phyloP scores from a whole-genome alignment of 768 basidiomycete genomes.

The Lactifluus volemus region DNA sequence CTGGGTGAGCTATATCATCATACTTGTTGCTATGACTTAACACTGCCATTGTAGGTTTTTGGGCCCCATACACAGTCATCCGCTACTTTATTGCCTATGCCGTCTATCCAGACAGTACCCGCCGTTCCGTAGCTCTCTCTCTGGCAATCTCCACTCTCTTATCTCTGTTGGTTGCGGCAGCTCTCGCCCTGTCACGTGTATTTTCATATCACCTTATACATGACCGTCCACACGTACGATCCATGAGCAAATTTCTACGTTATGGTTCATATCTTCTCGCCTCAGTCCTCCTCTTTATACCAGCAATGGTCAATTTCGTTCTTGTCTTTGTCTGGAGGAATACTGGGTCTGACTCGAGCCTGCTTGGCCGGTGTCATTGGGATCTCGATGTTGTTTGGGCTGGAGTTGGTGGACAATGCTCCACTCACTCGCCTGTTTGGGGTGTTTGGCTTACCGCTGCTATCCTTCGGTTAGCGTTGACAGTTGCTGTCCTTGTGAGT shows the following conservation, averaged over 20 bases:
- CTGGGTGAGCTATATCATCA: constrained; percentile 28
- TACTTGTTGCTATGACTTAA: not conserved
- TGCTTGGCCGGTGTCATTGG: constrained; percentile 44
- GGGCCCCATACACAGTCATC: constrained; percentile 52
- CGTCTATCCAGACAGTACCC: constrained; percentile 31
- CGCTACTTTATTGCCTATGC: constrained; percentile 59
- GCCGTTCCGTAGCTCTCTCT: constrained; percentile 37
- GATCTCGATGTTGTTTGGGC: constrained; percentile 66
- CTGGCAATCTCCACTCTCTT: constrained; percentile 41
- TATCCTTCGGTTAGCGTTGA: constrained; percentile 44
- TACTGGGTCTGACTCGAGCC: constrained; percentile 31
- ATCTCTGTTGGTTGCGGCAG: constrained; percentile 23
- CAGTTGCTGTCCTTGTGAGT: constrained; percentile 46
- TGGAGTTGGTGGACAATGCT: constrained; percentile 26
- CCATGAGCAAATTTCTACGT: constrained; percentile 26
- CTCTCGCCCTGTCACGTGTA: constrained; percentile 26
- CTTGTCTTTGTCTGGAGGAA: constrained; percentile 47
- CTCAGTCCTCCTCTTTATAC: constrained; percentile 37
- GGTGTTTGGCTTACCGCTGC: constrained; percentile 48
- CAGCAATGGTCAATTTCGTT: constrained; percentile 47
- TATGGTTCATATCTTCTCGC: constrained; percentile 36
- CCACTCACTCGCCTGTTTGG: constrained; percentile 33
- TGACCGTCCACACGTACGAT: constrained; percentile 27
- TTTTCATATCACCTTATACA: constrained; percentile 28
- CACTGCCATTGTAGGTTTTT: constrained; percentile 35